Conservation (phyloP, 2,329 filamentous ascomycete species). For the Myriosclerotinia duriaeana region DNA sequence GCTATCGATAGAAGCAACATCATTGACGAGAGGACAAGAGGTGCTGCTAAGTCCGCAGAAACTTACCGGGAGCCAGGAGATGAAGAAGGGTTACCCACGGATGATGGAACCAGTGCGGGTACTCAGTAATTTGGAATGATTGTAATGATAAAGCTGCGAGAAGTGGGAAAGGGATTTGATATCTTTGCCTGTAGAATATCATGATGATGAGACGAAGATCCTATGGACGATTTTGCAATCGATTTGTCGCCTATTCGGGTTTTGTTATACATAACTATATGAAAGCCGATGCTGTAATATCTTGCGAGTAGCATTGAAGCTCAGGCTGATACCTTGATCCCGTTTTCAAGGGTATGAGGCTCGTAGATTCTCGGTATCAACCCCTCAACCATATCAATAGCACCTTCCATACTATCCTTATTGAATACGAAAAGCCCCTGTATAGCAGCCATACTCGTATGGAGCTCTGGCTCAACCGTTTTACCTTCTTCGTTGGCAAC, state of each 20-base stretch:
- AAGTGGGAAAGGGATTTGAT: neutral
- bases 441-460: constrained; percentile 85
- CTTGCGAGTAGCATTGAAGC: neutral
- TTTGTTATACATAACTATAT: neutral
- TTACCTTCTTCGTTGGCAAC: constrained; percentile 52
- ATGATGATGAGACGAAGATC: neutral
- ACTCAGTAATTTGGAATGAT: constrained; percentile 6
- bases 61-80: constrained; percentile 37
- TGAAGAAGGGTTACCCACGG: constrained; percentile 33
- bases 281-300: neutral
- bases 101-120: constrained; percentile 26
- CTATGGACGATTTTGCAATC: neutral
- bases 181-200: too few relatives aligned
- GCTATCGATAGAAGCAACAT: constrained; percentile 15
- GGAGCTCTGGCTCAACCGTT: constrained; percentile 28
- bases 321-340: constrained; percentile 23
- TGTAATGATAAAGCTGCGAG: neutral
- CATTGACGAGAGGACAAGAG: constrained; percentile 4
- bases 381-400: constrained; percentile 74
- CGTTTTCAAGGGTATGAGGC: constrained; percentile 36
- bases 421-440: constrained; percentile 95
- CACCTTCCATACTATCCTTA: constrained; percentile 85
- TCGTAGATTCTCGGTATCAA: constrained; percentile 60
- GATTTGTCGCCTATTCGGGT: too few relatives aligned
- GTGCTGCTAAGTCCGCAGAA: constrained; percentile 18